phyloP scores from a whole-genome alignment of 1,284 basidiomycete species.

The Microbotryum silenes-acaulis region DNA sequence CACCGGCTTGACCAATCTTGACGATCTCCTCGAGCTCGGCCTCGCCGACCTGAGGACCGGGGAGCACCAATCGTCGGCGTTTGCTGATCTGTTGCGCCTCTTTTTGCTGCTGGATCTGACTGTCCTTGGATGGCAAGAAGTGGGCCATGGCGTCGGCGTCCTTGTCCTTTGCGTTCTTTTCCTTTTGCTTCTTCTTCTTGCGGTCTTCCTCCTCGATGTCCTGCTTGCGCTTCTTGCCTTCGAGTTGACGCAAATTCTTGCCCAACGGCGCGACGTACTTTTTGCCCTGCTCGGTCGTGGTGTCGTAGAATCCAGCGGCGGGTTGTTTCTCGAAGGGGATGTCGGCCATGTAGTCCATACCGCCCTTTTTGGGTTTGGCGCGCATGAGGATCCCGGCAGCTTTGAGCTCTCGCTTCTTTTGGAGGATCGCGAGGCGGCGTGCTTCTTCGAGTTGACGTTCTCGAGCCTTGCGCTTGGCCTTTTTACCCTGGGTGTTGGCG shows the following conservation, averaged over 20 bases:
- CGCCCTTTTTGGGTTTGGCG: constrained; percentile 86
- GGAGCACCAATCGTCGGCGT: constrained; percentile 75
- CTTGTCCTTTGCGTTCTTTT: constrained; percentile 48
- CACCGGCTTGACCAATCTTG: constrained; percentile 90
- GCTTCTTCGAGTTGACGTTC: constrained; percentile 96
- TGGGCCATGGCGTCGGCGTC: constrained; percentile 66
- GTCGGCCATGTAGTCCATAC: constrained; percentile 99
- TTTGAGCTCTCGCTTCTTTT: constrained; percentile 96
- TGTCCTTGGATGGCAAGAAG: constrained; percentile 86
- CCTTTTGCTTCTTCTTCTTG: constrained; percentile 71
- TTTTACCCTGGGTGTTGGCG: constrained; percentile 99
- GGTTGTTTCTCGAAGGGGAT: constrained; percentile 98
- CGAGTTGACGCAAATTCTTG: constrained; percentile 75
- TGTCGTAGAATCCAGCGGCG: constrained; percentile 93
- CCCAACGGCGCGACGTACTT: constrained; percentile 81
- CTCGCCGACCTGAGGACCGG: constrained; percentile 91
- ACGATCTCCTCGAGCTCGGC: constrained; percentile 94
- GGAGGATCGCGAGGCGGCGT: constrained; percentile 81
- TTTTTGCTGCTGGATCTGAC: constrained; percentile 92
- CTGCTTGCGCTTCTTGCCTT: constrained; percentile 80
- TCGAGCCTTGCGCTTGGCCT: constrained; percentile 95
- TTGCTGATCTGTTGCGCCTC: constrained; percentile 93
- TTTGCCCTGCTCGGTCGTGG: constrained; percentile 86
- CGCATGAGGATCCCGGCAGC: constrained; percentile 85
- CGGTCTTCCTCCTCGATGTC: constrained; percentile 77